Conservation (phyloP, 257 asterid species). For the Leonotis leonurus region DNA sequence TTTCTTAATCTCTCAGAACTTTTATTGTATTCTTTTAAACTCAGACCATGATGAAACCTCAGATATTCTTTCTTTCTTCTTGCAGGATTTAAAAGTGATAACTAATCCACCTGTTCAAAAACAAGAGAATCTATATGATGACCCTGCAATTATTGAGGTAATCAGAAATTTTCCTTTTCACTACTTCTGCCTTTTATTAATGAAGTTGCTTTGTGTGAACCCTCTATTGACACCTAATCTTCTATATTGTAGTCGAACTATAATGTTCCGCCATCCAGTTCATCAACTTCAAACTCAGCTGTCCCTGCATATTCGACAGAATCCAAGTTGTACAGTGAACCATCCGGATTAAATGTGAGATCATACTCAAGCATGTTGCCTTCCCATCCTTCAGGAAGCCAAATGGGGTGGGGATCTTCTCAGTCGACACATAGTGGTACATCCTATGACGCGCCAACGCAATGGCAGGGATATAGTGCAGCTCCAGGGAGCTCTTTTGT, state of each 20-base stretch:
- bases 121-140: constrained; percentile 48
- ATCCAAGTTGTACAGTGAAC: constrained; percentile 28
- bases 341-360: constrained; percentile 28
- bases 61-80: not conserved
- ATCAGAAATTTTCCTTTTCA: constrained; percentile 3
- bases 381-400: constrained; percentile 36
- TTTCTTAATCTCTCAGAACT: not conserved
- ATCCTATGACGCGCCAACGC: constrained; percentile 30
- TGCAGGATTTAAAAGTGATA: constrained; percentile 71
- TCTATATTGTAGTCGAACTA: constrained; percentile 40
- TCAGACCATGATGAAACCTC: not conserved
- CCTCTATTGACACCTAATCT: constrained; percentile 8
- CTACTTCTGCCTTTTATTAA: not conserved
- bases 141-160: constrained; percentile 83
- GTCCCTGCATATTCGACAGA: constrained; percentile 36
- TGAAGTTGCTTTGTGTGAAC: not conserved
- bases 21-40: not conserved
- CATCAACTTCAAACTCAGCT: constrained; percentile 30
- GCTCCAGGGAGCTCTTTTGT: constrained; percentile 22
- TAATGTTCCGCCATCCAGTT: constrained; percentile 30
- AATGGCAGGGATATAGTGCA: constrained; percentile 36
- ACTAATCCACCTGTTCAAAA: constrained; percentile 38
- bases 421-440: constrained; percentile 23
- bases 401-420: constrained; percentile 34
- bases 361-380: constrained; percentile 24